Percentiles rank a stretch among this genome's conserved stretches.
Evolutionary conservation across 176 grass and related monocot genomes (phyloP).

Genomic region (Carex pumila): DNA sequence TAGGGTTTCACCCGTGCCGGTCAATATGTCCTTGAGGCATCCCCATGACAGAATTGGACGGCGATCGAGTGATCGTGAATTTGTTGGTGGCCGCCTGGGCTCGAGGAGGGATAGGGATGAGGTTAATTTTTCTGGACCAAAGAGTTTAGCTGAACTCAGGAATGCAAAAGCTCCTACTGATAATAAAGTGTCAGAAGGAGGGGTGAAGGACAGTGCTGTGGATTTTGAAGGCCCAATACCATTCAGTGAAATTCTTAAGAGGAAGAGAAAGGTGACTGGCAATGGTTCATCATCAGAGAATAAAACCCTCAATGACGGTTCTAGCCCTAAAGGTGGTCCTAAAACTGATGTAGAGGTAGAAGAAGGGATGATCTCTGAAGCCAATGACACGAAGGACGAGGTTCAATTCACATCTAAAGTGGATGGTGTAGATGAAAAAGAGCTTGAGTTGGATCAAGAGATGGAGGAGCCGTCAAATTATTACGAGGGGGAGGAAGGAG

Average conservation of each 20-base stretch:
- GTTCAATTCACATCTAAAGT: slow-evolving; percentile 27
- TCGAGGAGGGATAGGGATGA: slow-evolving; percentile 33
- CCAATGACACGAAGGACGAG: slow-evolving; percentile 3
- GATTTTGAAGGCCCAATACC: slow-evolving; percentile 74
- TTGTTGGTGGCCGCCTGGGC: slow-evolving; percentile 31
- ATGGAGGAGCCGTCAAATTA: slow-evolving; percentile 41
- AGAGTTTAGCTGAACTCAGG: slow-evolving; percentile 48
- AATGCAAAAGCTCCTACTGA: slow-evolving; percentile 16
- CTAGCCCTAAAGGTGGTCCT: slow-evolving; percentile 40
- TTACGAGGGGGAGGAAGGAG: slow-evolving; percentile 40
- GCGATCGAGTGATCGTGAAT: slow-evolving; percentile 40
- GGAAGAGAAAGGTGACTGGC: slow-evolving; percentile 51
- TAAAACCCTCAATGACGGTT: slow-evolving; percentile 17
- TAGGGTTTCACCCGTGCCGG: slow-evolving; percentile 33
- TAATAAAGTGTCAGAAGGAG: slow-evolving; percentile 28
- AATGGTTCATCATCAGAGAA: slow-evolving; percentile 34
- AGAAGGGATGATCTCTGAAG: slow-evolving; percentile 37
- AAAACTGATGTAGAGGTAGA: slow-evolving; percentile 28
- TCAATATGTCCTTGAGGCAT: slow-evolving; percentile 26
- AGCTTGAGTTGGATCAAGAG: slow-evolving; percentile 18
- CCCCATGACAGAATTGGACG: slow-evolving; percentile 26
- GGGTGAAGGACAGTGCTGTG: slow-evolving; percentile 35
- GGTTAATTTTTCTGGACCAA: slow-evolving; percentile 31
- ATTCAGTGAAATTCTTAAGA: slow-evolving; percentile 72
- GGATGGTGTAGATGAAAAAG: slow-evolving; percentile 25